These are phyloP conservation scores for Phytophthora sojae DNA, from an alignment of 352 stramenopile genomes.

Conservation along the genomic window DNA sequence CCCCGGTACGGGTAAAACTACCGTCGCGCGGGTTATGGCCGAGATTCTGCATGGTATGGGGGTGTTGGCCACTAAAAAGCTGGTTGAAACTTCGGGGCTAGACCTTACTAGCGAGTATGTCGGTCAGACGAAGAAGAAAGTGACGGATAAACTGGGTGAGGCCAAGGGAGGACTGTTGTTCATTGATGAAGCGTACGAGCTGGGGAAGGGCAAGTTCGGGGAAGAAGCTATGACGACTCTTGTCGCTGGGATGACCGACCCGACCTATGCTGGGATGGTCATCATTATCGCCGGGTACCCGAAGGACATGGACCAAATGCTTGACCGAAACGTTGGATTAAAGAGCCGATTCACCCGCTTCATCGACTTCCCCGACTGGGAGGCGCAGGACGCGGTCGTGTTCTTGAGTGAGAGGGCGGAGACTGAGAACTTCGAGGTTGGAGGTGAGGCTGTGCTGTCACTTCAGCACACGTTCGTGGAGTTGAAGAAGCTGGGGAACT, in stretches of 20 bases:
- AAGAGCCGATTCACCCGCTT: slow-evolving; percentile 92
- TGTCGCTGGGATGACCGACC: slow-evolving; percentile 90
- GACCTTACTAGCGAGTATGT: slow-evolving; percentile 91
- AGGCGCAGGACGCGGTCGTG: slow-evolving; percentile 77
- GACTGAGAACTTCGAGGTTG: slow-evolving; percentile 79
- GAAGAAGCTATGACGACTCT: slow-evolving; percentile 92
- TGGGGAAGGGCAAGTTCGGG: slow-evolving; percentile 83
- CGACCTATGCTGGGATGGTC: slow-evolving; percentile 84
- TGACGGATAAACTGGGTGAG: slow-evolving; percentile 87
- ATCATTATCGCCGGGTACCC: slow-evolving; percentile 93
- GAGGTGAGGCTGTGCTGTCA: slow-evolving; percentile 64
- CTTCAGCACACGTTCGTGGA: slow-evolving; percentile 68
- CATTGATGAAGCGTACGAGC: slow-evolving; percentile 93
- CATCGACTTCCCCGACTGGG: slow-evolving; percentile 91
- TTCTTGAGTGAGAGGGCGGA: slow-evolving; percentile 61
- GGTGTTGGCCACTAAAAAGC: slow-evolving; percentile 91
- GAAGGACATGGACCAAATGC: slow-evolving; percentile 90
- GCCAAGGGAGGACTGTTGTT: slow-evolving; percentile 94
- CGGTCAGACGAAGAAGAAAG: slow-evolving; percentile 91
- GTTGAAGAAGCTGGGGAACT: slow-evolving; percentile 80
- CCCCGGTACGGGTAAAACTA: slow-evolving; percentile 91
- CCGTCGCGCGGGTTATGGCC: slow-evolving; percentile 92
- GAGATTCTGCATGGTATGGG: slow-evolving; percentile 95
- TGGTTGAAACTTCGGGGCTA: slow-evolving; percentile 89
- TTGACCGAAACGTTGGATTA: slow-evolving; percentile 89